Conservation (phyloP, 2,329 filamentous ascomycete species). For the Cercospora brassicicola region DNA sequence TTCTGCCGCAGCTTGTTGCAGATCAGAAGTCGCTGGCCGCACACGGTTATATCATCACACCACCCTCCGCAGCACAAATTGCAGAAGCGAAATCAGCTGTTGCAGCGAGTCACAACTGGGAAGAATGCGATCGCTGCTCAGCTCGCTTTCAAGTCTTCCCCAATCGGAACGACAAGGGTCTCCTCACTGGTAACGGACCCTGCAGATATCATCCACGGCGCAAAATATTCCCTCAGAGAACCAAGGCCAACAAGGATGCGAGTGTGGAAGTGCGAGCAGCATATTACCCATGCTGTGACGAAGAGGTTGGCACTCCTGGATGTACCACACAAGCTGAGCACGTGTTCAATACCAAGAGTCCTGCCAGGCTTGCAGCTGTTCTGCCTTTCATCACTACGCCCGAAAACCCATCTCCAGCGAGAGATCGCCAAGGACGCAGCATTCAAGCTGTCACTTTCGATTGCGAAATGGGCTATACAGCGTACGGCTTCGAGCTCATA, state of each 20-base stretch:
- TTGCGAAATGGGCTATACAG: conserved; percentile 97
- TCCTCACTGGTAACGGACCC: conserved; percentile 71
- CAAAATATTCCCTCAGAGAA: conserved; percentile 58
- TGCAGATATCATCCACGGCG: conserved; percentile 83
- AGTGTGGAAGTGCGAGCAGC: conserved; percentile 52
- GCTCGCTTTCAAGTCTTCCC: conserved; percentile 90
- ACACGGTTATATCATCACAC: conserved; percentile 71
- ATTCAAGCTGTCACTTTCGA: conserved; percentile 77
- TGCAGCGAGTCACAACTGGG: conserved; percentile 70
- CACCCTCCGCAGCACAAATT: conserved; percentile 68
- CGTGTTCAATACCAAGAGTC: conserved; percentile 80
- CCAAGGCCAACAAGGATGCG: conserved; percentile 57
- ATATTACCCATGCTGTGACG: conserved; percentile 76
- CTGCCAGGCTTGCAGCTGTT: conserved; percentile 72
- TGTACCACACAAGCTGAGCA: conserved; percentile 72
- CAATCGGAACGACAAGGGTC: conserved; percentile 74
- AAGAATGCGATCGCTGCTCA: conserved; percentile 83
- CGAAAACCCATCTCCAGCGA: conserved; percentile 55
- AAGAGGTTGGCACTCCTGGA: conserved; percentile 72
- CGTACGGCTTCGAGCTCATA: conserved; percentile 81
- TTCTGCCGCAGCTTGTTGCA: conserved; percentile 63
- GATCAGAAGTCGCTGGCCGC: conserved; percentile 63
- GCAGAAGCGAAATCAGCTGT: conserved; percentile 65
- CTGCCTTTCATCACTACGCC: conserved; percentile 82
- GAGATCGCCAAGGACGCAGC: conserved; percentile 37